Conservation (phyloP, 2,329 filamentous ascomycete species). For the Ceratocystis alfenasii region DNA sequence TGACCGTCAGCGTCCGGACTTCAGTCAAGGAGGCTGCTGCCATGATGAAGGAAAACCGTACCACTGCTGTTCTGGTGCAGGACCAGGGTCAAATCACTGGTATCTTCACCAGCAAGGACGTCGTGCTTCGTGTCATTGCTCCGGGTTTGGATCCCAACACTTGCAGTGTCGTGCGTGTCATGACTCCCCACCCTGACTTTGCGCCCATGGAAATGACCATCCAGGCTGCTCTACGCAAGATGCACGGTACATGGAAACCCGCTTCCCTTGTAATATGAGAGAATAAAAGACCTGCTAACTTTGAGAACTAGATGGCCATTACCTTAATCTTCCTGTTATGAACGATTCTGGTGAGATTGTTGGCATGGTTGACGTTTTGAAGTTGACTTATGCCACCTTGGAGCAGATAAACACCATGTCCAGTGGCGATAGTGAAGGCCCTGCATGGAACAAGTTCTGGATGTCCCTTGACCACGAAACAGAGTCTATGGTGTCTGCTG, state of each 20-base stretch:
- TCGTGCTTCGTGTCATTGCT: constrained; percentile 93
- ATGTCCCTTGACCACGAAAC: constrained; percentile 88
- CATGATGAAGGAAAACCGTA: constrained; percentile 98
- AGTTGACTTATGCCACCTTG: constrained; percentile 92
- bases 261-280: background rate
- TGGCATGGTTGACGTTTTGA: constrained; percentile 97
- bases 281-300: constrained; percentile 11
- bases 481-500: constrained; percentile 91
- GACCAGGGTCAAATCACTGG: constrained; percentile 95
- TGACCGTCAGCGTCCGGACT: constrained; percentile 88
- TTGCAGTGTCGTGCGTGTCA: constrained; percentile 95
- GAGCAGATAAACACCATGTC: constrained; percentile 97
- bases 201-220: constrained; percentile 98
- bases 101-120: constrained; percentile 99
- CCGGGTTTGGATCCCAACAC: constrained; percentile 86
- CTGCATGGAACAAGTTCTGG: constrained; percentile 99
- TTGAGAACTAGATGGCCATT: constrained; percentile 69
- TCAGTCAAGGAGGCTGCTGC: constrained; percentile 91
- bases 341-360: constrained; percentile 95
- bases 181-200: constrained; percentile 98
- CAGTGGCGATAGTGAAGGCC: constrained; percentile 77
- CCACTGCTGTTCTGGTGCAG: constrained; percentile 88
- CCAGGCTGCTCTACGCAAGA: constrained; percentile 92
- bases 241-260: constrained; percentile 65
- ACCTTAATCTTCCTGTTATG: constrained; percentile 97